Conservation (phyloP, 1,139 yeast genomes). For the Sporopachydermia cereana region DNA sequence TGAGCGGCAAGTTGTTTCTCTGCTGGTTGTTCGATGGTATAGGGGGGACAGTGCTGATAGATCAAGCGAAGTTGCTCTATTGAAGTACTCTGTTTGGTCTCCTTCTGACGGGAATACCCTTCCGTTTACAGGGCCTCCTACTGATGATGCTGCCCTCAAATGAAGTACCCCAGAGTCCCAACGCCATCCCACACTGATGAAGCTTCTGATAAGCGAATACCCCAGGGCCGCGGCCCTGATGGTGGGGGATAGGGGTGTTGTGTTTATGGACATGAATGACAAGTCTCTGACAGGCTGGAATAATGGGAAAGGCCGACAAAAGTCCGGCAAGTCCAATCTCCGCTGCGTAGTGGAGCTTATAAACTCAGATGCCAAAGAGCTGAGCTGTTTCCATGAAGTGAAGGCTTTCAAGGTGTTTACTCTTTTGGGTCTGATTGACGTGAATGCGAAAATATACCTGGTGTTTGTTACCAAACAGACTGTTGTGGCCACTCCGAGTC, state of each 20-base stretch:
- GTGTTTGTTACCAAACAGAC: slow-evolving; percentile 70
- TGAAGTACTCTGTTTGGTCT: too few relatives aligned
- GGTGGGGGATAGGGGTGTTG: slow-evolving; percentile 6
- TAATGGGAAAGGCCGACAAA: background rate
- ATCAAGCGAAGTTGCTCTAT: too few relatives aligned
- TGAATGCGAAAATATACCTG: slow-evolving; percentile 55
- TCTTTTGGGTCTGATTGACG: slow-evolving; percentile 70
- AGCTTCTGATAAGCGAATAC: slow-evolving; percentile 1
- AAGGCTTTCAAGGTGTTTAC: slow-evolving; percentile 57
- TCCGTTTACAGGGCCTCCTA: too few relatives aligned
- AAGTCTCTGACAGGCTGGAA: slow-evolving; percentile 13
- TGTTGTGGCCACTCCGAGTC: slow-evolving; percentile 76
- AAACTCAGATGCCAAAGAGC: slow-evolving; percentile 19
- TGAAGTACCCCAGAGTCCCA: too few relatives aligned
- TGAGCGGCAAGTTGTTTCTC: too few relatives aligned
- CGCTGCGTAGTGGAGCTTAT: slow-evolving; percentile 29
- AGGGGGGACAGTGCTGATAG: too few relatives aligned
- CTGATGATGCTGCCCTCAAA: too few relatives aligned
- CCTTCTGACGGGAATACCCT: too few relatives aligned
- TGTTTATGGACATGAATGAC: slow-evolving; percentile 13
- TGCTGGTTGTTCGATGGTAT: too few relatives aligned
- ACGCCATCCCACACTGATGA: too few relatives aligned
- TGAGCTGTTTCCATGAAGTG: slow-evolving; percentile 25
- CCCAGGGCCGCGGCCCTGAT: slow-evolving; percentile 1
- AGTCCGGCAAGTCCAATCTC: slow-evolving; percentile 8